Conservation (phyloP, 495 filamentous ascomycete genomes). For the Bacidia gigantensis region DNA sequence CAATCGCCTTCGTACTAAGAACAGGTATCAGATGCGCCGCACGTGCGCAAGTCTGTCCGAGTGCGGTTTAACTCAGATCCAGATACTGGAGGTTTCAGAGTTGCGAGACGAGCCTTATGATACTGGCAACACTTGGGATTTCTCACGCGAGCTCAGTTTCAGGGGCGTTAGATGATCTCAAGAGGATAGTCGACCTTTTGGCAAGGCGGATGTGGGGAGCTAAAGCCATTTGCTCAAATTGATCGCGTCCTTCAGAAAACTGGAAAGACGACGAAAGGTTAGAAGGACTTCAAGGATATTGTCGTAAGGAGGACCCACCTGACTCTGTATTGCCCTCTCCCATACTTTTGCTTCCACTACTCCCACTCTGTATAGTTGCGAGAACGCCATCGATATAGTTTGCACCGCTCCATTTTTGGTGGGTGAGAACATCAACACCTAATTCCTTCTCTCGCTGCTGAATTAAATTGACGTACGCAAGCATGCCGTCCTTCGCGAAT, state of each 20-base stretch:
- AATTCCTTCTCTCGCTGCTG: constrained; percentile 83
- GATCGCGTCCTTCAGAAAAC: no score
- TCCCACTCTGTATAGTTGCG: constrained; percentile 84
- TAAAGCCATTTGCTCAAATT: no score
- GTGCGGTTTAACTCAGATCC: background rate
- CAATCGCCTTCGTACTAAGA: background rate
- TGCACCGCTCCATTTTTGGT: constrained; percentile 97
- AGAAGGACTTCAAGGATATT: no score
- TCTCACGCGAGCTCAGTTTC: no score
- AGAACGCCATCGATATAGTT: constrained; percentile 86
- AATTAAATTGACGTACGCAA: constrained; percentile 84
- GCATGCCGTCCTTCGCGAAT: constrained; percentile 88
- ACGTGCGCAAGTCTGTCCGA: background rate
- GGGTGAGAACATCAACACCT: constrained; percentile 87
- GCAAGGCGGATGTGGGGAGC: no score
- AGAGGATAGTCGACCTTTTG: no score
- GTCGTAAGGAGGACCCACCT: constrained; percentile 20
- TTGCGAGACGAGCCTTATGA: background rate
- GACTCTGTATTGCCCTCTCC: constrained; percentile 68
- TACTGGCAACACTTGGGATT: no score
- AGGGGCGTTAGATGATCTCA: no score
- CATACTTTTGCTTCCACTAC: constrained; percentile 69
- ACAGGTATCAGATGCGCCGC: background rate
- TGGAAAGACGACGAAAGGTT: no score
- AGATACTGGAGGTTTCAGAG: background rate